phyloP scores from a whole-genome alignment of 441 rosid genomes.

The Erysimum cheiri region DNA sequence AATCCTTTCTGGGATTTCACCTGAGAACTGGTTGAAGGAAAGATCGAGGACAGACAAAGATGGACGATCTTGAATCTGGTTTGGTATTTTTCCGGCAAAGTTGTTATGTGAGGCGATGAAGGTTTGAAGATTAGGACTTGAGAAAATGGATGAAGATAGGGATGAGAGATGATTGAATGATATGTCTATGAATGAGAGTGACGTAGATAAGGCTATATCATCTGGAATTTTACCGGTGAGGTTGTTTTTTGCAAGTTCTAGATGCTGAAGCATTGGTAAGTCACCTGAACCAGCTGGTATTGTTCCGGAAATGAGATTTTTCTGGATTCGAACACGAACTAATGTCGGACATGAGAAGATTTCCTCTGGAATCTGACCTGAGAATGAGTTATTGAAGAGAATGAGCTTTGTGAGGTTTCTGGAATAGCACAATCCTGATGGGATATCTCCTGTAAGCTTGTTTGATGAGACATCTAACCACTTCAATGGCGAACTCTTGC shows the following conservation, averaged over 20 bases:
- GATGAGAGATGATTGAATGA: constrained; percentile 72
- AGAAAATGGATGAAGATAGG: constrained; percentile 73
- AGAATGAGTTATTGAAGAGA: constrained; percentile 76
- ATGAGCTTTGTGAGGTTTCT: constrained; percentile 82
- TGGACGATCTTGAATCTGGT: constrained; percentile 70
- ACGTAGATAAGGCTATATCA: constrained; percentile 63
- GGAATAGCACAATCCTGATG: constrained; percentile 59
- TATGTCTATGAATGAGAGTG: constrained; percentile 86
- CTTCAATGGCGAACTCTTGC: constrained; percentile 60
- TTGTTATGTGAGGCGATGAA: constrained; percentile 75
- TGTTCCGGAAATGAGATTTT: constrained; percentile 68
- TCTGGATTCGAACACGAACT: constrained; percentile 77
- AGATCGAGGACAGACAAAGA: constrained; percentile 72
- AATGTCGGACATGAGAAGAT: constrained; percentile 63
- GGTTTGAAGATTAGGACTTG: constrained; percentile 72
- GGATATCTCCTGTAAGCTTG: constrained; percentile 67
- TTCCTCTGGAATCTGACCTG: constrained; percentile 60
- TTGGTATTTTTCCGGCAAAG: constrained; percentile 62
- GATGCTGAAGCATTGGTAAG: constrained; percentile 77
- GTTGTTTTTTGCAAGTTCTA: constrained; percentile 83
- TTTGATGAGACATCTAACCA: constrained; percentile 86
- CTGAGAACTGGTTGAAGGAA: constrained; percentile 67
- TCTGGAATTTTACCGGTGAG: constrained; percentile 79
- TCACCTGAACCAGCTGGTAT: constrained; percentile 72
- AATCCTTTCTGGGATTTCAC: constrained; percentile 62